Base-by-base conservation (phyloP, 192 early-diverging fungal genomes). In the Podila verticillata region DNA sequence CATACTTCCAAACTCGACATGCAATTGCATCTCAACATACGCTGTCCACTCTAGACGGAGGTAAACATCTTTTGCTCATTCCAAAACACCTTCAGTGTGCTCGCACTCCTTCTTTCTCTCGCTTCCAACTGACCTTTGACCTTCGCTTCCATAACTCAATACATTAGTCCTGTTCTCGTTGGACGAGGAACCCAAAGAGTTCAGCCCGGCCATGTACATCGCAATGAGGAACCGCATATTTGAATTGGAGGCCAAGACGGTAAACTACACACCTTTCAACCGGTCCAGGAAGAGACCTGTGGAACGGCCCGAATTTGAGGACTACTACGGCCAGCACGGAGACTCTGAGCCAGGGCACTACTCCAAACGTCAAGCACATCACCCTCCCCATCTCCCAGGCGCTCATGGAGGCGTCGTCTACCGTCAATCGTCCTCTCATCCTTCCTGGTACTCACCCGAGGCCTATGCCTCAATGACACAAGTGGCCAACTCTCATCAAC, bases 11-110 rank as follows among this genome's bases (percentile, higher is more conserved):
- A 44, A 80, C 77, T 4, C 58, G 70, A 32, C 70, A 80, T 30
- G 59, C 77, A 31, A 72, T 80, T 17, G 77, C 77, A 2, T 80
- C 77, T 3, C 77, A 80, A 44, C 77, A 80, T 57, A 80, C 77
- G 29, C 66, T 80, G 12, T 80, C 77, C 9, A 80, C 77, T 5
- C 77, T 80, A 32, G 70, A 61, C 29, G 77, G 77, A 80, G 66
- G 77, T 72, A 80, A 32, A 12, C 2, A 44, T 2, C 39, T 15
- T 15, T 19, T 28, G 6, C 10, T 28, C 3, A 22, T 44, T 44
- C 39, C 15, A 2, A 12, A 7, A 36, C 7, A 36, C n/a, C n/a
- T n/a, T 36, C 35, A 9, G 35, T 24, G 13, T 49, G 19, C 48
- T 13, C 6, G 2, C 15, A 13, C 36, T 5, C 39, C 5, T 30